Base-by-base conservation (phyloP, 306 rosid genomes). In the Adenanthera pavonina region DNA sequence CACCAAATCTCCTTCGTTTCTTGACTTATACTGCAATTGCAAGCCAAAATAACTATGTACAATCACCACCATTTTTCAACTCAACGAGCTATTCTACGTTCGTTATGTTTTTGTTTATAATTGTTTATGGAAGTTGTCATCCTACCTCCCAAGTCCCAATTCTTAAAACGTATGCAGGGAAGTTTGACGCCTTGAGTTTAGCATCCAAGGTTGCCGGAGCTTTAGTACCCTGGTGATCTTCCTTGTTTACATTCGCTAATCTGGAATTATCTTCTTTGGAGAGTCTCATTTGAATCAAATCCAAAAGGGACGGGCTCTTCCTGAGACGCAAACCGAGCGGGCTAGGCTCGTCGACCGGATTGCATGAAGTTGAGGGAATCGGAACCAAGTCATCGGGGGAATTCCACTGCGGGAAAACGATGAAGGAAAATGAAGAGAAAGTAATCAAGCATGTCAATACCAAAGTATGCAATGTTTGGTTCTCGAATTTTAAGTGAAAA, bases 121-220 rank as follows among this genome's bases (percentile, higher is more conserved):
- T 30, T 33, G 46, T 54, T 52, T 16, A 40, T 19, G 44, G 33
- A 68, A 77, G 43, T 1, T 15, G 66, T 47, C 41, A 53, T 2
- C 57, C 7, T 87, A 89, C 96, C 97, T 93, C 96, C 97, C 97
- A 93, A 43, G 89, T 90, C 51, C 97, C 97, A 71, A 93, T 93
- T 79, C 78, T 86, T 19, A 93, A 76, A 80, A 93, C 12, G 30
- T 96, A 86, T 15, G 88, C 92, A 25, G 96, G 92, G 73, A 93
- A 93, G 70, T 93, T 93, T 7, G 93, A 89, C 10, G 97, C 97
- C 72, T 93, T 94, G 65, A 94, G 90, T 75, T 92, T 94, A 69
- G 88, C 67, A 87, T 85, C 97, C 9, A 79, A 43, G 8, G 86
- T 85, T 68, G 67, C 33, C 65, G 84, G 38, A 36, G 73, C 44